Conservation (phyloP, 2,329 filamentous ascomycete species). For the Ophiostoma sp. region DNA sequence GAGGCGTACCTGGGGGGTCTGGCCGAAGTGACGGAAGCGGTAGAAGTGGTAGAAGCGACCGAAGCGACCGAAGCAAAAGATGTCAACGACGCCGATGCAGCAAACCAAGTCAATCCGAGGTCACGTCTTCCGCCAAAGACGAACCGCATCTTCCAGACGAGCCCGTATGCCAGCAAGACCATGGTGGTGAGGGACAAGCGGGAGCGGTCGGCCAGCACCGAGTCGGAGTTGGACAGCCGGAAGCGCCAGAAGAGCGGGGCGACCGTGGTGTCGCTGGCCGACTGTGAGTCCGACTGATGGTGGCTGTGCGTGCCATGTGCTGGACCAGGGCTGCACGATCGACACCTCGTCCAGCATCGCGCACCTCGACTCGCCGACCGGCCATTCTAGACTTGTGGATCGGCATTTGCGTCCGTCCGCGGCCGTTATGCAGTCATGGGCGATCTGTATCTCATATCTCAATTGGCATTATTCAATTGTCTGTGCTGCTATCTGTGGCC, state of each 20-base stretch:
- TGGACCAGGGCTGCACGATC: not conserved
- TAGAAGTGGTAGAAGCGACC: not conserved
- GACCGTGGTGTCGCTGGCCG: not conserved
- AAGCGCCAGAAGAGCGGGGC: not conserved
- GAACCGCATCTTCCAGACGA: not conserved
- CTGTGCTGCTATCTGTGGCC: not conserved
- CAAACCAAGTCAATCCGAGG: not conserved
- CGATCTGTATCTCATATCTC: not conserved
- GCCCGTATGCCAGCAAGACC: not conserved
- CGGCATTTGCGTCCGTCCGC: not conserved
- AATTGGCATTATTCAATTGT: too few species aligned
- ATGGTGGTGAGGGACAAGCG: not conserved
- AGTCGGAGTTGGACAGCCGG: not conserved
- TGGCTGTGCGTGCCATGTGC: not conserved
- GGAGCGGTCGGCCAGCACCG: not conserved
- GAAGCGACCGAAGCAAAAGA: too few species aligned
- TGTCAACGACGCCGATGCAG: not conserved
- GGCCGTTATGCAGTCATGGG: not conserved
- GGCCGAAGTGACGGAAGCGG: constrained; percentile 27
- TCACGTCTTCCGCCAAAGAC: not conserved
- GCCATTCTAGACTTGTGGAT: not conserved
- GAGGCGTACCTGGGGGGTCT: constrained; percentile 49
- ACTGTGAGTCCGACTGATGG: not conserved
- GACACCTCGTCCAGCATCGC: too few species aligned
- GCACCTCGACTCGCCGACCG: too few species aligned